These are phyloP conservation scores for Raphanus sativus DNA, from an alignment of 345 rosid species.

Conservation along the genomic window DNA sequence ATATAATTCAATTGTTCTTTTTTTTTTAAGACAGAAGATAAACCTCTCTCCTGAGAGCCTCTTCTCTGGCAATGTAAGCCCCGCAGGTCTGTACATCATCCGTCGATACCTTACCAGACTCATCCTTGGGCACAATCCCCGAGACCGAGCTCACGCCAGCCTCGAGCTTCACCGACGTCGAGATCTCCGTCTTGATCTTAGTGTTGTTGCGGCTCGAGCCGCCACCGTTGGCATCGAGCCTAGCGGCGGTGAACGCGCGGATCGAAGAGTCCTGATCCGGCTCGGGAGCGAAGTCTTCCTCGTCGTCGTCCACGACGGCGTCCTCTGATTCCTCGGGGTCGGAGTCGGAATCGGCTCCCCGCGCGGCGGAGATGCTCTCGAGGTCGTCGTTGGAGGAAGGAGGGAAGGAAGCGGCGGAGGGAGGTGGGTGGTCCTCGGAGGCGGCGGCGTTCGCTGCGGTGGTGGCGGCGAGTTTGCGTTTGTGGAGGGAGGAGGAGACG, in stretches of 20 bases:
- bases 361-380: conserved; percentile 92
- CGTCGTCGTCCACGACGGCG: conserved; percentile 90
- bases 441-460: conserved; percentile 55
- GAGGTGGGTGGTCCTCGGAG: conserved; percentile 78
- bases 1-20: background rate
- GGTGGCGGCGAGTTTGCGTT: conserved; percentile 79
- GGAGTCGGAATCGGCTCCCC: conserved; percentile 80
- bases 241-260: conserved; percentile 80
- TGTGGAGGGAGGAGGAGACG: conserved; percentile 88
- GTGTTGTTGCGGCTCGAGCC: conserved; percentile 51
- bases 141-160: conserved; percentile 47
- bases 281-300: conserved; percentile 69
- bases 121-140: conserved; percentile 70
- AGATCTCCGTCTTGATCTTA: conserved; percentile 67
- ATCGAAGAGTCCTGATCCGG: conserved; percentile 76
- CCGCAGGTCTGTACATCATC: conserved; percentile 97
- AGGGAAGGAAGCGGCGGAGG: conserved; percentile 56
- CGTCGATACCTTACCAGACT: conserved; percentile 71
- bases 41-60: conserved; percentile 86
- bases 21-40: too few relatives aligned
- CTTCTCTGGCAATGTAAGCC: conserved; percentile 97
- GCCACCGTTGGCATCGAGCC: conserved; percentile 51
- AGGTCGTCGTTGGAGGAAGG: conserved; percentile 96
- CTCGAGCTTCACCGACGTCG: conserved; percentile 63
- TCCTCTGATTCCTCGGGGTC: conserved; percentile 89